Percentiles rank a stretch among this genome's conserved stretches.
phyloP scores from a whole-genome alignment of 331 rosid genomes.

The Phaseolus coccineus region DNA sequence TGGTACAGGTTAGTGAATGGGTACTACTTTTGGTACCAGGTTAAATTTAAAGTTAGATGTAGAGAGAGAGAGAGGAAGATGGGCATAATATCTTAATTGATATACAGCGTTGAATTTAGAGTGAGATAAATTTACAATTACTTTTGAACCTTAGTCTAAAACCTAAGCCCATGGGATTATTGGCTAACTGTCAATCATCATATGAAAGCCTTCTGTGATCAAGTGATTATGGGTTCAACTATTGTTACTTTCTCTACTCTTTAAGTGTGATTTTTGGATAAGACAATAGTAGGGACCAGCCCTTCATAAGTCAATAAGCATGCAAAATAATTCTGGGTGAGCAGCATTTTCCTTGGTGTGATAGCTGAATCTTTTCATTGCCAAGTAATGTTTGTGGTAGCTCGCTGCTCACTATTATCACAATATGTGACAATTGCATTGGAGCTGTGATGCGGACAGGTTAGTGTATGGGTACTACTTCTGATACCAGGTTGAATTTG shows the following conservation, averaged over 20 bases:
- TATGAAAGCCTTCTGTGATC: neutral
- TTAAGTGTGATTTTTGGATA: conserved; percentile 2
- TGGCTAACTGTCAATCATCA: conserved; percentile 6
- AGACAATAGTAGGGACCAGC: neutral
- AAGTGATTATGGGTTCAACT: too few relatives aligned
- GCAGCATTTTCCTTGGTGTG: neutral
- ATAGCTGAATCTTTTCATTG: conserved; percentile 1
- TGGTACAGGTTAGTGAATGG: neutral
- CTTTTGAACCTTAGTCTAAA: neutral
- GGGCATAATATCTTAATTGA: neutral
- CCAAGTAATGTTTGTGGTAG: conserved; percentile 10
- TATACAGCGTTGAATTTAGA: neutral
- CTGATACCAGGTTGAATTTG: neutral
- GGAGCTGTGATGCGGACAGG: neutral
- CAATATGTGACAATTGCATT: neutral
- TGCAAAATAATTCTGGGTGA: conserved; percentile 17
- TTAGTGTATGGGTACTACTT: neutral
- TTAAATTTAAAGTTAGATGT: neutral
- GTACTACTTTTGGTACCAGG: neutral
- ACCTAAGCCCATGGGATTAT: neutral
- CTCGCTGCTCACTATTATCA: conserved; percentile 7
- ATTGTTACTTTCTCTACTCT: neutral
- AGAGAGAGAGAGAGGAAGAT: neutral
- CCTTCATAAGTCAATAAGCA: conserved; percentile 3
- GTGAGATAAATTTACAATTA: neutral